Base-by-base conservation (phyloP, 176 grass and related monocot genomes). In the Typha latifolia region DNA sequence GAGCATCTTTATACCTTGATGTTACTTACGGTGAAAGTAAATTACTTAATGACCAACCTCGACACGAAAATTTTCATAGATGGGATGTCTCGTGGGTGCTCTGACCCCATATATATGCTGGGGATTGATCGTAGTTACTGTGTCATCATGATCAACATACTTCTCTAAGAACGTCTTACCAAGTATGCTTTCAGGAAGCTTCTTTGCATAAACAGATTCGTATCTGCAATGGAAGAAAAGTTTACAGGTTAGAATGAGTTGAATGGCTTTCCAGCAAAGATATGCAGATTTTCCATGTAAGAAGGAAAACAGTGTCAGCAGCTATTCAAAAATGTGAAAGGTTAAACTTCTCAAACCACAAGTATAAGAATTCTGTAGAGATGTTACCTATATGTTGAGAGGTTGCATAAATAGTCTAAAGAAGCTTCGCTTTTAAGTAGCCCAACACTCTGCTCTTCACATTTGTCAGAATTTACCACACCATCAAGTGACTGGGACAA, bases 1-100 rank as follows among this genome's bases (percentile, higher is more conserved):
- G 52, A 15, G 6, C 15, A 20, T 20, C 15, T 18, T 18, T 56
- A 56, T 6, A 56, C n/a, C 2, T 20, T 20, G 1, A n/a, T 56
- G 15, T 18, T 14, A 14, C 15, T 18, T 6, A 56, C 6, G 19
- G 15, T 56, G 8, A 56, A 56, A 56, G 19, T 56, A 56, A 56
- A 56, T 56, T 73, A 77, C 34, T 37, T 6, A 21, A 74, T n/a
- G 65, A 48, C 59, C 69, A 76, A 96, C 92, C 92, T 86, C 88
- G 67, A 89, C 88, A 23, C 92, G 85, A 66, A 86, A 96, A 68
- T 96, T 96, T 72, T 96, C 92, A 8, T 91, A 96, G 70, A 96
- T 86, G 9, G 92, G 92, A 75, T 91, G 88, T 73, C 82, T 91
- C 14, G 88, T 91, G 65, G 92, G 92, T 56, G 88, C 88, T 66